phyloP scores from a whole-genome alignment of 352 stramenopile species.

The Phytophthora vignae region DNA sequence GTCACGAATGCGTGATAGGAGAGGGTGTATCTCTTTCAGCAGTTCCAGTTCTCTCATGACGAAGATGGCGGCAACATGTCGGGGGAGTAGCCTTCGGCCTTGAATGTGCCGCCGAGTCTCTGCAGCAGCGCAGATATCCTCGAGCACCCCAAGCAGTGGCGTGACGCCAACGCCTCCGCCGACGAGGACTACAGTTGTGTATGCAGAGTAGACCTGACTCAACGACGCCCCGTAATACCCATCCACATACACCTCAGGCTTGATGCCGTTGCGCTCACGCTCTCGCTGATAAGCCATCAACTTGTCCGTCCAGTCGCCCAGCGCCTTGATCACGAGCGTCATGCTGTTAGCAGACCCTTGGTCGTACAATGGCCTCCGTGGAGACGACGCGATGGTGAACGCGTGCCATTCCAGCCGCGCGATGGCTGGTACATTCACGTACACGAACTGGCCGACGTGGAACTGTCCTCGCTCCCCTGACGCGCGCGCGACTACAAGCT shows the following conservation, averaged over 20 bases:
- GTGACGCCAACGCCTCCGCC: conserved; percentile 56
- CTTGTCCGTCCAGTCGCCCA: conserved; percentile 56
- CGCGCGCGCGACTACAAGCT: conserved; percentile 39
- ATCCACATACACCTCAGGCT: conserved; percentile 55
- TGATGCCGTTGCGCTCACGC: conserved; percentile 13
- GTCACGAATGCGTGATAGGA: conserved; percentile 34
- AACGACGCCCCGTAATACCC: conserved; percentile 59
- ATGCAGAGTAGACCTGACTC: conserved; percentile 35
- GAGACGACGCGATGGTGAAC: conserved; percentile 59
- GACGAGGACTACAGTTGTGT: conserved; percentile 49
- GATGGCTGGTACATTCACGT: conserved; percentile 51
- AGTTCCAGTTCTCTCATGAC: conserved; percentile 49
- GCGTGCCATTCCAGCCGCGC: conserved; percentile 57
- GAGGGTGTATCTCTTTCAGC: conserved; percentile 47
- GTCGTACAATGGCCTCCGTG: conserved; percentile 12
- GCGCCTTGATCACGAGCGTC: conserved; percentile 52
- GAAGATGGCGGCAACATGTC: conserved; percentile 48
- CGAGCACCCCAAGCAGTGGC: conserved; percentile 52
- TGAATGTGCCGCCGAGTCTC: conserved; percentile 24
- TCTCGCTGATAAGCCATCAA: conserved; percentile 41
- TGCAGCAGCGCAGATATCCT: conserved; percentile 38
- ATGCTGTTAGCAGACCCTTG: conserved; percentile 25
- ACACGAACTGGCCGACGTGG: conserved; percentile 51
- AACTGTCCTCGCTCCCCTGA: conserved; percentile 16
- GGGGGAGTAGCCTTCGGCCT: conserved; percentile 9